Percentiles rank a stretch among this genome's conserved stretches.
These are phyloP conservation scores for Suillus paluster DNA, from an alignment of 768 basidiomycete species.

Conservation along the genomic window DNA sequence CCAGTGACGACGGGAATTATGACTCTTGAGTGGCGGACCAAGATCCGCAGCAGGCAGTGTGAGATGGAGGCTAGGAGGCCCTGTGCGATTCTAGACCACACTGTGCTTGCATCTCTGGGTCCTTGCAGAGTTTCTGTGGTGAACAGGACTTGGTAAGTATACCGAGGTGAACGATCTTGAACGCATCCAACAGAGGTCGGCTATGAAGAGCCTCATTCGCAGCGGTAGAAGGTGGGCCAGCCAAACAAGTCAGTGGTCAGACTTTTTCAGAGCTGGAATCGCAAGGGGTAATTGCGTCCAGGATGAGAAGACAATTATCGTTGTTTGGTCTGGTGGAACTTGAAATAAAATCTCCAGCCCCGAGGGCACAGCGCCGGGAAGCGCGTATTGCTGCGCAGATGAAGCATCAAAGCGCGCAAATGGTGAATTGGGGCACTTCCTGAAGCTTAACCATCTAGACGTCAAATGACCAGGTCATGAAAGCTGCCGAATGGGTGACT, in stretches of 20 bases:
- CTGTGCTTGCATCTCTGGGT: conserved; percentile 42
- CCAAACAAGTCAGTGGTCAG: conserved; percentile 65
- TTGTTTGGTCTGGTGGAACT: conserved; percentile 34
- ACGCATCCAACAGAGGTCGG: conserved; percentile 49
- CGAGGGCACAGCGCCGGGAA: conserved; percentile 44
- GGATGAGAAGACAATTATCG: conserved; percentile 34
- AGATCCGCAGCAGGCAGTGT: conserved; percentile 53
- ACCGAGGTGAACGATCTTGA: conserved; percentile 13
- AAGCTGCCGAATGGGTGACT: conserved; percentile 38
- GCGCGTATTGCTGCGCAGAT: conserved; percentile 38
- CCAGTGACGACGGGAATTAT: conserved; percentile 48
- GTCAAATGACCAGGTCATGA: neutral
- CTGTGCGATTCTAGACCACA: too few species aligned
- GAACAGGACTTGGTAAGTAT: conserved; percentile 17
- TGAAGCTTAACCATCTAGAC: conserved; percentile 21
- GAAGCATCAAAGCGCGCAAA: conserved; percentile 38
- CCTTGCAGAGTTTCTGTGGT: conserved; percentile 52
- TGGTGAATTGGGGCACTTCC: conserved; percentile 30
- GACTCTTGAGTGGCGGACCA: conserved; percentile 62
- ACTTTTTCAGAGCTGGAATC: conserved; percentile 50
- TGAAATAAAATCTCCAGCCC: conserved; percentile 46
- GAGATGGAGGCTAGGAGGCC: conserved; percentile 58
- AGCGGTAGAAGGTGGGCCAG: conserved; percentile 54
- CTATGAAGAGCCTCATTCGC: conserved; percentile 59
- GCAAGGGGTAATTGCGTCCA: conserved; percentile 37